A percentile compares a stretch with the other conserved stretches of the same genome.
These are phyloP conservation scores for Pouteria glomerata DNA, from an alignment of 148 eudicot species.

Conservation along the genomic window DNA sequence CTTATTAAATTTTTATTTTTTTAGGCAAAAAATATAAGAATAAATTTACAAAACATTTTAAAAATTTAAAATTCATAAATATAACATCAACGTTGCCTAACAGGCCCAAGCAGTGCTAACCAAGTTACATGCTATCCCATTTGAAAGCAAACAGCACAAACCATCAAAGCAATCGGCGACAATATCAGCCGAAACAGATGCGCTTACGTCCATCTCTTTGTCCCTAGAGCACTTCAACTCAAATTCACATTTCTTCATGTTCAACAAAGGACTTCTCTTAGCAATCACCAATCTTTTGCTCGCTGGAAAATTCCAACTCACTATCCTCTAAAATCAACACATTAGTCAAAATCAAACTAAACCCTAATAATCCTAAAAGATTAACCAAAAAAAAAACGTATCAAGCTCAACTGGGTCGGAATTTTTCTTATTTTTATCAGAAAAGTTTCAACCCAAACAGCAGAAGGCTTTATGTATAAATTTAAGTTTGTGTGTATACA, in stretches of 20 bases:
- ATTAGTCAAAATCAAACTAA: background rate
- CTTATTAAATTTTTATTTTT: too few relatives aligned
- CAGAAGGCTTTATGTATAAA: too few relatives aligned
- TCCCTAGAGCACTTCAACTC: slow-evolving; percentile 48
- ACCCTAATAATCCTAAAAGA: background rate
- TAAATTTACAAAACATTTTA: too few relatives aligned
- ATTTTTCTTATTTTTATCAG: background rate
- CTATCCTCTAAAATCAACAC: slow-evolving; percentile 31
- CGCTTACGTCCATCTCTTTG: slow-evolving; percentile 55
- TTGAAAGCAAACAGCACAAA: slow-evolving; percentile 20
- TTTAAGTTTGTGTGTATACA: too few relatives aligned
- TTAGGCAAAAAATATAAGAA: too few relatives aligned
- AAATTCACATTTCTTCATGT: slow-evolving; percentile 30
- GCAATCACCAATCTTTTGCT: slow-evolving; percentile 18
- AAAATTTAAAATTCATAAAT: too few relatives aligned
- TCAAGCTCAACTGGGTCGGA: background rate
- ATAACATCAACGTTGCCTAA: too few relatives aligned
- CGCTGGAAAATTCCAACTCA: slow-evolving; percentile 22
- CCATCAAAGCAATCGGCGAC: slow-evolving; percentile 58
- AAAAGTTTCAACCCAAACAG: too few relatives aligned
- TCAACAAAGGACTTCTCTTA: slow-evolving; percentile 1
- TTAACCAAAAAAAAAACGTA: background rate
- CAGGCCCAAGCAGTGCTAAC: background rate
- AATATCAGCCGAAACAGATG: slow-evolving; percentile 44
- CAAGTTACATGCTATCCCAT: background rate